Evolutionary conservation across 495 filamentous ascomycete genomes (phyloP).

Genomic region (Daldinia vernicosa): DNA sequence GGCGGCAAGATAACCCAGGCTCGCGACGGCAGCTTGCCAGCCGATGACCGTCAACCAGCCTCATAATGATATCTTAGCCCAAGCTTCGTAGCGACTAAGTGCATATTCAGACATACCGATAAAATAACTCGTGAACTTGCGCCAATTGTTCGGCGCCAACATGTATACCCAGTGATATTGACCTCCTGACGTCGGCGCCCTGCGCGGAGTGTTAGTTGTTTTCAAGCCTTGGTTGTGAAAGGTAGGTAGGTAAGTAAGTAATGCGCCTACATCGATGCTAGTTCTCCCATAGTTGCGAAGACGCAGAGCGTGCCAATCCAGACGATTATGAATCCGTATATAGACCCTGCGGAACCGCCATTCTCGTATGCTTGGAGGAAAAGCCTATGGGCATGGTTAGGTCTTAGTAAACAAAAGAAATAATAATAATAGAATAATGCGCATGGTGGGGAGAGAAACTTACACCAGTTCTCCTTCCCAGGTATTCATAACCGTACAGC

Average conservation of each 20-base stretch:
- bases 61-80: not conserved
- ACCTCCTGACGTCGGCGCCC: slow-evolving; percentile 48
- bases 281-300: slow-evolving; percentile 42
- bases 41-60: slow-evolving; percentile 68
- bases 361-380: slow-evolving; percentile 27
- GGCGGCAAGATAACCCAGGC: slow-evolving; percentile 62
- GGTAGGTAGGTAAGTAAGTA: no score
- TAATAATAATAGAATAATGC: no score
- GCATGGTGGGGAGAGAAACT: slow-evolving; percentile 6
- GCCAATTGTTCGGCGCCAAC: slow-evolving; percentile 61
- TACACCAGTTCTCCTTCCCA: slow-evolving; percentile 53
- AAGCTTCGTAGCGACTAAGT: not conserved
- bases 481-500: slow-evolving; percentile 56
- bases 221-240: not conserved
- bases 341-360: slow-evolving; percentile 44
- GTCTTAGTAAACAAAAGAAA: not conserved
- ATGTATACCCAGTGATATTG: slow-evolving; percentile 66
- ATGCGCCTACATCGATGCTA: slow-evolving; percentile 42
- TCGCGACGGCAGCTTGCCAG: slow-evolving; percentile 67
- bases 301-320: slow-evolving; percentile 41
- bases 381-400: not conserved
- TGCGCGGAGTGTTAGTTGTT: not conserved
- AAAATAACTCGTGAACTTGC: slow-evolving; percentile 68
- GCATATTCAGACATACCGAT: slow-evolving; percentile 46
- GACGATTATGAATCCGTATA: slow-evolving; percentile 45